Conservation (phyloP, 805 yeast genomes). For the Diddensiella transvaalensis region DNA sequence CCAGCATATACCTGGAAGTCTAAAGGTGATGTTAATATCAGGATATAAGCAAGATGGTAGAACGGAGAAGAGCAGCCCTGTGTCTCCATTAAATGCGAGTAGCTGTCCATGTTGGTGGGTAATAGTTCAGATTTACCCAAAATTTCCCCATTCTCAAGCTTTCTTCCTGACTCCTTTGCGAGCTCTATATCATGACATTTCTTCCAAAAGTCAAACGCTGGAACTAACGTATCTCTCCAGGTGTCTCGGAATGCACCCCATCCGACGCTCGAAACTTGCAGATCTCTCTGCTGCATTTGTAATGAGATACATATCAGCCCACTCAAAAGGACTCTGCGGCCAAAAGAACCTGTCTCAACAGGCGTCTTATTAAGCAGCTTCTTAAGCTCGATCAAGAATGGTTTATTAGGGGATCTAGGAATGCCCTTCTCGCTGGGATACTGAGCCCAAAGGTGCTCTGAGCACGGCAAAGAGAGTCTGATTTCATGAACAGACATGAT, state of each 20-base stretch:
- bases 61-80: slow-evolving; percentile 58
- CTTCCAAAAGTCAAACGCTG: slow-evolving; percentile 70
- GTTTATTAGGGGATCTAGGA: slow-evolving; percentile 23
- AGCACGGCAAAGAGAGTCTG: slow-evolving; percentile 59
- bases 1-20: slow-evolving; percentile 80
- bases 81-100: slow-evolving; percentile 6
- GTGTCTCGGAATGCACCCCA: slow-evolving; percentile 41
- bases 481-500: slow-evolving; percentile 57
- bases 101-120: slow-evolving; percentile 8
- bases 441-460: slow-evolving; percentile 55
- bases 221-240: slow-evolving; percentile 70
- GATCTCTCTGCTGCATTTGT: slow-evolving; percentile 69
- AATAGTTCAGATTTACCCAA: slow-evolving; percentile 1
- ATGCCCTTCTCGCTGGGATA: slow-evolving; percentile 27
- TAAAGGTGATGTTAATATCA: slow-evolving; percentile 67
- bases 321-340: slow-evolving; percentile 61
- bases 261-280: slow-evolving; percentile 51
- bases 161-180: slow-evolving; percentile 3
- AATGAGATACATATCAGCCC: slow-evolving; percentile 65
- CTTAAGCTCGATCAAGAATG: slow-evolving; percentile 57
- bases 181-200: slow-evolving; percentile 26
- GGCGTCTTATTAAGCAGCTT: slow-evolving; percentile 51
- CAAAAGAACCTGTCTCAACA: slow-evolving; percentile 52
- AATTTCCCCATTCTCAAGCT: slow-evolving; percentile 9
- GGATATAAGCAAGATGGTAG: slow-evolving; percentile 70